These are phyloP conservation scores for Medicago lupulina DNA, from an alignment of 306 rosid genomes.

Conservation along the genomic window DNA sequence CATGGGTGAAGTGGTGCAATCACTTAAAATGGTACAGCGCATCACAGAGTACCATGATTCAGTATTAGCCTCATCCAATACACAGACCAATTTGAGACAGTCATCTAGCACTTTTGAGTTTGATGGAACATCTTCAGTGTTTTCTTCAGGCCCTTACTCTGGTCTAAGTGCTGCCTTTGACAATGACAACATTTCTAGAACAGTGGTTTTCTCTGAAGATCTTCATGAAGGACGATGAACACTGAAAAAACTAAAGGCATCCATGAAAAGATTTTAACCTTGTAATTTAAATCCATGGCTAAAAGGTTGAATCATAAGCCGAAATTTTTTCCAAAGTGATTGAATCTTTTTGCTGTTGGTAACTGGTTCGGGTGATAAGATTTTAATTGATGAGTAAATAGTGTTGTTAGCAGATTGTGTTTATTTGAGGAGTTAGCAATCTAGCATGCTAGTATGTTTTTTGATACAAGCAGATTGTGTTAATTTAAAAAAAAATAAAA, in stretches of 20 bases:
- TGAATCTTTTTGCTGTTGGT: constrained; percentile 45
- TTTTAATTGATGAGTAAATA: constrained; percentile 18
- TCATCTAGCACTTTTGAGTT: constrained; percentile 93
- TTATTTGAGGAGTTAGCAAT: not conserved
- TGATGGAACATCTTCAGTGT: constrained; percentile 90
- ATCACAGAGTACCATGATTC: constrained; percentile 76
- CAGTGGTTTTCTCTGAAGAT: constrained; percentile 94
- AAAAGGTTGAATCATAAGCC: constrained; percentile 34
- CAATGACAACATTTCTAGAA: constrained; percentile 76
- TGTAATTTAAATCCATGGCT: constrained; percentile 35
- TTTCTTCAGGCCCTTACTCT: constrained; percentile 98
- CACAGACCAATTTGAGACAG: constrained; percentile 74
- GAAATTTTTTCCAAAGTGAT: constrained; percentile 38
- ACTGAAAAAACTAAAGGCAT: constrained; percentile 7
- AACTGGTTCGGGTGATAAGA: constrained; percentile 25
- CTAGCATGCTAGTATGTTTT: not conserved
- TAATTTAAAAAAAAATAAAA: too few species aligned
- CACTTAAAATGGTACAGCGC: constrained; percentile 99
- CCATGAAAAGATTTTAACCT: constrained; percentile 34
- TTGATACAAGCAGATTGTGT: not conserved
- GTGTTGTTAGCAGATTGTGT: constrained; percentile 20
- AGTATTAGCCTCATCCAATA: constrained; percentile 61
- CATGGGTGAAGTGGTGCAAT: constrained; percentile 99
- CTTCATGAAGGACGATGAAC: constrained; percentile 95
- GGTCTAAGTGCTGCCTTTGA: constrained; percentile 79